Base-by-base conservation (phyloP, 768 basidiomycete genomes). In the Panaeolus cyanescens region DNA sequence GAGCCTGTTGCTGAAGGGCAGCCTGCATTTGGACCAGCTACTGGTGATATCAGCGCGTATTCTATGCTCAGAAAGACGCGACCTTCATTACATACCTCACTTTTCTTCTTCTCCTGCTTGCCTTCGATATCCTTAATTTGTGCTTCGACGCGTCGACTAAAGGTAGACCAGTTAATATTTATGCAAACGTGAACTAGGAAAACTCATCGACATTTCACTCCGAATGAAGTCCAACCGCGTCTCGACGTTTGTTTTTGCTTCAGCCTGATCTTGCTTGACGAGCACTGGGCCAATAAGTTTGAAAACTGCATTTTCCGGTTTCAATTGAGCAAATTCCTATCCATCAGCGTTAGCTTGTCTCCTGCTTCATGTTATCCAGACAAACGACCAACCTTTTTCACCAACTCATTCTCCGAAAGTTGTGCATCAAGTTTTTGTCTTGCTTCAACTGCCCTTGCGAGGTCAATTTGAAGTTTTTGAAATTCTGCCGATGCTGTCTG, bases 251-350 rank as follows among this genome's bases (percentile, higher is more conserved):
- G 75, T 79, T 72, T 91, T 91, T 32, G 95, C 96, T 65, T 97
- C 96, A 5, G 75, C 75, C 68, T 90, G 88, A 65, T 97, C 95
- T 75, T 98, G 96, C 67, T 90, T 85, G 8, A 98, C 88, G 28
- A 98, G 84, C 5, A 96, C 90, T 1, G 95, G 93, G 1, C 96
- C 96, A 36, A 96, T 84, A 31, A 92, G 85, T 78, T 98, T 99
- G 81, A 88, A 99, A 6, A 99, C 85, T 15, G 81, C 83, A 70
- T 95, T 96, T 61, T 87, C 83, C 4, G 87, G 77, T 40, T 88
- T 89, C 59, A 98, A 74, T 30, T 81, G 78, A 17, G 80, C 77
- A 70, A 99, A 95, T 77, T 98, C 96, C 95, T 98, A 25, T 22
- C 54, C 59, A 59, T 57, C 55, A 30, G 53, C 54, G 34, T 58